Base-by-base conservation (phyloP, 2,329 filamentous ascomycete genomes). In the Fusarium goolgardi region DNA sequence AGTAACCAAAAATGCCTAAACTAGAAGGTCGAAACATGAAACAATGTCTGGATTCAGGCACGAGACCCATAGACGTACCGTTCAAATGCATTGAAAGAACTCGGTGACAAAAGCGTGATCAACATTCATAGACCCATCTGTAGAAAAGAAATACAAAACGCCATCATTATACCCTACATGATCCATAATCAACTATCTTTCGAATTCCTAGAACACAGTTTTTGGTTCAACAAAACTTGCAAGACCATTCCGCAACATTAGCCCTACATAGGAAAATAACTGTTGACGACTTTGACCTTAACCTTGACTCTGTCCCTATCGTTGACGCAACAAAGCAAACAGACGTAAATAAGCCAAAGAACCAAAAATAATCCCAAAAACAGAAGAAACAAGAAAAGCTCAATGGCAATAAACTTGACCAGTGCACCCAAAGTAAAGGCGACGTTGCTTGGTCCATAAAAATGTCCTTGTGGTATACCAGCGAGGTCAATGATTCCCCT, bases 211-310 rank as follows among this genome's bases (percentile, higher is more conserved):
- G 4, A 16, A 12, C 6, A 6, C 7, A 45, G 3, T 13, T 2
- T 11, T 3, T 15, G 16, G 8, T 18, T 2, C n/a, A 29, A 16
- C 5, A 3, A 20, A 9, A 0, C 10, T 29, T 6, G 7, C 3
- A 6, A 44, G 8, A 3, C 10, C 8, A n/a, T 13, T 3, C 15
- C 2, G 16, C 2, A 21, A 6, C 5, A 50, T 49, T 6, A 11
- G 6, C 7, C 18, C 5, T 9, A 6, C 18, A 16, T 12, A 27
- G 46, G 47, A 2, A 27, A 40, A n/a, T 51, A 51, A 2, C 7
- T 11, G 12, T 51, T 8, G n/a, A 40, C 21, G 6, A 27, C n/a
- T 23, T 51, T 20, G 11, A 51, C 47, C 13, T 51, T 35, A 1
- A 37, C 31, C 31, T 31, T 21, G 31, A 35, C 51, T 23, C 21